Evolutionary conservation across 495 filamentous ascomycete genomes (phyloP), one percentile per base, ranked within the genome.

Genomic region (Filosporella fistucella): DNA sequence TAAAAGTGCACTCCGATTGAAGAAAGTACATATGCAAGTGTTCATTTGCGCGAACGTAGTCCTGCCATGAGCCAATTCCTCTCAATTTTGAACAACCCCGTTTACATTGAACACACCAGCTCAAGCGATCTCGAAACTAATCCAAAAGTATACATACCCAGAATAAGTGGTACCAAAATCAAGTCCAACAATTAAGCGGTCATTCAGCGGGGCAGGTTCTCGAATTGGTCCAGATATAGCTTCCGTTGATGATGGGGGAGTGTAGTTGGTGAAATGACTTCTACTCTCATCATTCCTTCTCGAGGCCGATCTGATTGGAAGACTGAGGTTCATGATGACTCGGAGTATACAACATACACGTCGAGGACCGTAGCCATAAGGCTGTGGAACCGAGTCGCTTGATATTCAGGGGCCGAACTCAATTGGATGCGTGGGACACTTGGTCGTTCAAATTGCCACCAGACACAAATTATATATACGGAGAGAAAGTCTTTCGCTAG

Each of bases 161-260:
- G 79, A 83, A 57, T 82, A 84, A 17, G 81, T 85, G n/a, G 80
- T 84, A 7, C 81, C 81, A 62, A 84, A 85, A 60, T 85, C 81
- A 6, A 84, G 70, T 32, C 81, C 81, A 36, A 85, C 77, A 47
- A 85, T 78, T 13, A 85, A 66, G 18, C 77, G 70, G 52, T 80
- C 75, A 52, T 65, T 74, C 37, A 70, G 54, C 0, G 63, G 57
- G 8, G 67, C 50, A 33, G 67, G 59, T 56, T 76, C 74, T 37
- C 71, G 68, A 33, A 77, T 66, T 14, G 74, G 72, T 11, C 71
- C 74, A 56, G 73, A 71, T 63, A 77, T 74, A 23, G 76, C 73
- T 52, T 78, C 75, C 5, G 72, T 68, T 6, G 69, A 73, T 3
- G 72, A 65, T 9, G 70, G 65, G 34, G 76, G 66, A 5, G 70